Base-by-base conservation (phyloP, 2,329 filamentous ascomycete genomes). In the Grosmannia huntii region DNA sequence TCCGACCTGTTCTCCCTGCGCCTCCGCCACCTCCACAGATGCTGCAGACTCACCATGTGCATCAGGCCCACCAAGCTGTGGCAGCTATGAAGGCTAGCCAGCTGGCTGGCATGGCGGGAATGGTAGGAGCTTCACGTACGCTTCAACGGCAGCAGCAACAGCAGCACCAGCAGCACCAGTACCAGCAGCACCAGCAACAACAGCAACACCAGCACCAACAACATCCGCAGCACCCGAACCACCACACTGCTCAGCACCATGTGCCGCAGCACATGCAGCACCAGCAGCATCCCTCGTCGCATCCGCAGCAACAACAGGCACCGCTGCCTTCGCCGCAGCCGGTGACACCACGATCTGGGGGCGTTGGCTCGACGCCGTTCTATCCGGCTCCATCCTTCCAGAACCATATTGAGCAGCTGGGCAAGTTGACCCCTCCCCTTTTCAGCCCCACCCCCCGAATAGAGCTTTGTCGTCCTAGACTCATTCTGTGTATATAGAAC, bases 391-490 rank as follows among this genome's bases (percentile, higher is more conserved):
- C 89, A 21, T 75, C 76, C 2, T 96, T 95, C 73, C 90, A 95
- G 69, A 94, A 88, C 71, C 92, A 96, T 71, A 91, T 95, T 73
- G 89, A 95, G 72, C 90, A 96, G 78, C 83, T 97, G 72, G 92
- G 92, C 87, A 90, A 88, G 90, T 78, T 80, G 68, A 72, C 80
- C 78, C 76, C 67, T 72, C 73, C 74, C 72, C 38, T 11, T 77
- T 70, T 78, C 68, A n/a, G n/a, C 10, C 41, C 27, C 49, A n/a
- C 14, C 66, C 67, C 67, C 65, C 62, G 67, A 68, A 78, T 78
- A 76, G 78, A 80, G 75, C 77, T 82, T 70, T 83, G 79, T 80
- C 78, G 78, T 84, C 78, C 79, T 83, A 84, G 78, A 75, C 79
- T 86, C 76, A 87, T 81, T 78, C 70, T 74, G 72, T 83, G 73